Conservation (phyloP, 495 filamentous ascomycete genomes). For the Neurospora terricola region DNA sequence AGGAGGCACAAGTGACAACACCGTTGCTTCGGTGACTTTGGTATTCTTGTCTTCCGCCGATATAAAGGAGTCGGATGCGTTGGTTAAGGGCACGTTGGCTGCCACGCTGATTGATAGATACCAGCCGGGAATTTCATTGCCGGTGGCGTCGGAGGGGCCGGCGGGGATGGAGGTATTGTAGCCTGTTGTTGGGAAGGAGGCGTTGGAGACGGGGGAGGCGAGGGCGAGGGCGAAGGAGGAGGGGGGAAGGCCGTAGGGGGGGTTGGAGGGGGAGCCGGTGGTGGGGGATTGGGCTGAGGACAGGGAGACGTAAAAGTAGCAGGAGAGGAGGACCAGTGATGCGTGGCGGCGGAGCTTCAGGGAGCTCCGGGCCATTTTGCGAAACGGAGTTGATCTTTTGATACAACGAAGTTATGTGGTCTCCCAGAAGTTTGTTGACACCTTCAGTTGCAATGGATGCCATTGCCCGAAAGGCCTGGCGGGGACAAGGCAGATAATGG, state of each 20-base stretch:
- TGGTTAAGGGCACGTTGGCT: constrained; percentile 7
- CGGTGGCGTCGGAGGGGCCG: constrained; percentile 1
- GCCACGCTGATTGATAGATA: constrained; percentile 1
- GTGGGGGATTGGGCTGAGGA: not conserved
- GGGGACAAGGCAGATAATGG: not conserved
- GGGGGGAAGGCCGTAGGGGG: constrained; percentile 6
- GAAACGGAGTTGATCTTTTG: not conserved
- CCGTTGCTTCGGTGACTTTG: constrained; percentile 1
- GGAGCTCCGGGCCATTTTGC: not conserved
- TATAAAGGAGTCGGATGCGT: not conserved
- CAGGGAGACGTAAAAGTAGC: no score
- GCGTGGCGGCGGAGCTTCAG: no score
- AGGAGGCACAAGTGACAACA: constrained; percentile 6
- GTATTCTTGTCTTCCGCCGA: not conserved
- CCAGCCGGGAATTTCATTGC: constrained; percentile 5
- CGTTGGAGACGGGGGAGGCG: not conserved
- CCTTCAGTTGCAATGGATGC: not conserved
- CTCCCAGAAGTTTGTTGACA: not conserved
- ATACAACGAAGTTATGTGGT: not conserved
- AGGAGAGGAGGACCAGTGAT: not conserved
- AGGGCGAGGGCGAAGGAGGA: not conserved
- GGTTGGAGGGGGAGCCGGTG: not conserved
- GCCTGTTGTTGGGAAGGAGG: constrained; percentile 6
- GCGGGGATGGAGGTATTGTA: constrained; percentile 12
- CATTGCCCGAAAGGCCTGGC: not conserved